Evolutionary conservation across 257 asterid species (phyloP).

Genomic region (Fraxinus americana): DNA sequence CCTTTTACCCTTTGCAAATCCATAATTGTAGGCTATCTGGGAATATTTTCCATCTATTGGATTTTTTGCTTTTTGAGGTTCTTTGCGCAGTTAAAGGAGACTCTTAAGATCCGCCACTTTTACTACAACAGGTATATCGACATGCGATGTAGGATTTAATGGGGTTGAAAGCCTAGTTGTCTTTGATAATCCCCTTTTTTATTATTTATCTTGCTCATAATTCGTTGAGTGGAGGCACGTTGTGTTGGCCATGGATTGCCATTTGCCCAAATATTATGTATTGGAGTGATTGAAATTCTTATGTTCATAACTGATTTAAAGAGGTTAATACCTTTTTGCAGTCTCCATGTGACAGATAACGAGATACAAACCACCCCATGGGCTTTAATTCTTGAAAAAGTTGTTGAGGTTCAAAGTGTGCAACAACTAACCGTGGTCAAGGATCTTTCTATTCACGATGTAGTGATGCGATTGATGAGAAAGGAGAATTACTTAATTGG

Average conservation of each 20-base stretch:
- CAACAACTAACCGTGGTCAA: conserved; percentile 80
- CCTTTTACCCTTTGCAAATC: conserved; percentile 82
- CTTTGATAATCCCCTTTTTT: not conserved
- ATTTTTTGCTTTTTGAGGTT: conserved; percentile 76
- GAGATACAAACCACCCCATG: conserved; percentile 95
- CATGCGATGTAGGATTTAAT: conserved; percentile 6
- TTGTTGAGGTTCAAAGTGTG: conserved; percentile 62
- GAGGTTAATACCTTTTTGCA: conserved; percentile 39
- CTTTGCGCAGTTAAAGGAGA: conserved; percentile 86
- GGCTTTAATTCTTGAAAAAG: conserved; percentile 85
- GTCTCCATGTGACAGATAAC: conserved; percentile 81
- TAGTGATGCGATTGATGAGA: conserved; percentile 91
- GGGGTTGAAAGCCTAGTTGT: conserved; percentile 13
- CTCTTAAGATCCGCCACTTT: conserved; percentile 80
- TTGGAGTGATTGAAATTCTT: conserved; percentile 16
- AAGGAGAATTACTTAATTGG: conserved; percentile 97
- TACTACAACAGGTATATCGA: conserved; percentile 69
- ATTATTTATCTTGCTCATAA: not conserved
- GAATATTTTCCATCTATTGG: conserved; percentile 82
- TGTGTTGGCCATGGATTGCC: not conserved
- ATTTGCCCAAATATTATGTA: not conserved
- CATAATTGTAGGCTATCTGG: conserved; percentile 80
- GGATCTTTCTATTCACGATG: conserved; percentile 88
- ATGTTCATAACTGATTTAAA: conserved; percentile 6
- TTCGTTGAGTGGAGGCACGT: not conserved